These are phyloP conservation scores for Chlamydomonas sp. DNA, from an alignment of 139 green algal species.

Conservation along the genomic window DNA sequence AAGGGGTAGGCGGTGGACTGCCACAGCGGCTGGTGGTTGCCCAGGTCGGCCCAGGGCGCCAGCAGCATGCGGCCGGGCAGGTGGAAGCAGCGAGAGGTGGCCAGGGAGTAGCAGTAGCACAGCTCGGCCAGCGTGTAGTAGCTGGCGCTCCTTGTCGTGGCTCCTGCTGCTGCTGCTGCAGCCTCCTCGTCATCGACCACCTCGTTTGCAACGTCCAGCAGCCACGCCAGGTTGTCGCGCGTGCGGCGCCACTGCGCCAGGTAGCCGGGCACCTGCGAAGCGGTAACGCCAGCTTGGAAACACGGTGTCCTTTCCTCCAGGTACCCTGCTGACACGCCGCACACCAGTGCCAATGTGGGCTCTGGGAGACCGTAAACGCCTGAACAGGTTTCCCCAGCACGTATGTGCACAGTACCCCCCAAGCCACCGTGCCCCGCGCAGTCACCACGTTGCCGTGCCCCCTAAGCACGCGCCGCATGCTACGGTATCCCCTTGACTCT, in stretches of 20 bases:
- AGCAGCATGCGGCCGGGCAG: slow-evolving; percentile 5
- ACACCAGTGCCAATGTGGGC: too few relatives aligned
- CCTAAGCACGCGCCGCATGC: background rate
- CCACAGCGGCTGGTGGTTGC: slow-evolving; percentile 22
- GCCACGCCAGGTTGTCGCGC: background rate
- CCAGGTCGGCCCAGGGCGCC: background rate
- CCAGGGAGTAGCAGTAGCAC: slow-evolving; percentile 11
- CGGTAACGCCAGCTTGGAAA: too few relatives aligned
- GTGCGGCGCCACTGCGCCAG: background rate
- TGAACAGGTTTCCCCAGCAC: too few relatives aligned
- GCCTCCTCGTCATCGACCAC: background rate
- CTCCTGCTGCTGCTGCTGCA: background rate
- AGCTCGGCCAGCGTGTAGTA: slow-evolving; percentile 1
- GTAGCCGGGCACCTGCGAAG: background rate
- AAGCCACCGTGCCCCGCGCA: too few relatives aligned
- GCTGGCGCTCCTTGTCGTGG: background rate
- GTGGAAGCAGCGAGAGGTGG: slow-evolving; percentile 13
- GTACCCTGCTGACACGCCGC: too few relatives aligned
- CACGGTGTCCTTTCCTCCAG: too few relatives aligned
- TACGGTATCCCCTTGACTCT: too few relatives aligned
- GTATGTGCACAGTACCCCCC: too few relatives aligned
- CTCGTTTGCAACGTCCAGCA: background rate
- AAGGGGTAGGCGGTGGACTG: slow-evolving; percentile 15
- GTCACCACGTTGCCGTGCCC: background rate
- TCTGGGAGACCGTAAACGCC: too few relatives aligned